Evolutionary conservation across 2,329 filamentous ascomycete genomes (phyloP).

Genomic region (Sporothrix inflata): DNA sequence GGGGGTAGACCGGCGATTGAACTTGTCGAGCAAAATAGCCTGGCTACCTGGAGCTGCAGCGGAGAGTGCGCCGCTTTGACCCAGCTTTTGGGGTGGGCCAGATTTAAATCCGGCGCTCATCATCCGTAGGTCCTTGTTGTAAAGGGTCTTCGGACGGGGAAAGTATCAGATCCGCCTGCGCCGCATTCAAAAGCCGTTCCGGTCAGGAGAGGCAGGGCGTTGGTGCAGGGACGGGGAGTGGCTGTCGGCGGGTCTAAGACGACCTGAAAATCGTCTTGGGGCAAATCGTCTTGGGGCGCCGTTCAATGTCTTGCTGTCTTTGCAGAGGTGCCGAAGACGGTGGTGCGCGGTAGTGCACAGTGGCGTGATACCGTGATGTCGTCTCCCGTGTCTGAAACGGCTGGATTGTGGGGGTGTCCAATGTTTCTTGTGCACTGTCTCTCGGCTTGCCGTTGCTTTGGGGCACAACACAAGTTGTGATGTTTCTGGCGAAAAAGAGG

Average conservation of each 20-base stretch:
- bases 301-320: background rate
- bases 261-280: background rate
- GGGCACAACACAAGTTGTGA: conserved; percentile 8
- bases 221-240: background rate
- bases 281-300: background rate
- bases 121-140: conserved; percentile 36
- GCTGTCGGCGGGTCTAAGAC: background rate
- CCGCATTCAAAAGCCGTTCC: conserved; percentile 30
- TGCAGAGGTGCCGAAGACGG: background rate
- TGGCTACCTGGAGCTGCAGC: conserved; percentile 60
- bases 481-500: conserved; percentile 2
- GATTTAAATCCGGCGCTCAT: conserved; percentile 60
- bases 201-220: conserved; percentile 15
- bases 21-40: conserved; percentile 72
- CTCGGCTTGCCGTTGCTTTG: conserved; percentile 10
- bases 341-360: background rate
- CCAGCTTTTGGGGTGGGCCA: conserved; percentile 55
- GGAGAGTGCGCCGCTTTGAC: conserved; percentile 48
- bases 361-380: conserved; percentile 26
- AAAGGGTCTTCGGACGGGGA: conserved; percentile 14
- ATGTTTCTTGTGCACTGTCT: conserved; percentile 9
- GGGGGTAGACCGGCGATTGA: conserved; percentile 82
- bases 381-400: conserved; percentile 28
- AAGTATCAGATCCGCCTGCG: conserved; percentile 13
- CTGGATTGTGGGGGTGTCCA: conserved; percentile 17